These are phyloP conservation scores for Aspergillus bridgeri DNA, from an alignment of 495 filamentous ascomycete species.

Conservation along the genomic window DNA sequence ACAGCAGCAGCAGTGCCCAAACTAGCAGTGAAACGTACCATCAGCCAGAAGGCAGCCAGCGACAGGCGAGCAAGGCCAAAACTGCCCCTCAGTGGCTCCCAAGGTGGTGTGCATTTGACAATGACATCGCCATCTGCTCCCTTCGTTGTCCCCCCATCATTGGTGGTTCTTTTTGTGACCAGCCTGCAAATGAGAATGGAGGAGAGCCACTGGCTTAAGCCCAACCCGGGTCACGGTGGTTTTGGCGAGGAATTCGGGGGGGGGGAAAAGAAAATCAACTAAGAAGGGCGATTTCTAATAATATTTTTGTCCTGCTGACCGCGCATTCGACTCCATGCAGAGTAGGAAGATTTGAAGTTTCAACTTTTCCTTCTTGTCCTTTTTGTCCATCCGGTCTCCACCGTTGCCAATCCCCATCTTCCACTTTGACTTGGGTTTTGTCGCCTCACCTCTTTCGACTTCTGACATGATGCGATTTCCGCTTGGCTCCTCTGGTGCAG, in stretches of 20 bases:
- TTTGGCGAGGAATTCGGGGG: not conserved
- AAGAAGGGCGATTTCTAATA: not conserved
- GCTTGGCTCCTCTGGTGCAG: slow-evolving; percentile 14
- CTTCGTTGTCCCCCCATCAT: slow-evolving; percentile 17
- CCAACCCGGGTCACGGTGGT: not conserved
- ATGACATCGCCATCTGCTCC: not conserved
- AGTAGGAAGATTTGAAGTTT: too few species aligned
- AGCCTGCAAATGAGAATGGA: not conserved
- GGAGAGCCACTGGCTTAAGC: not conserved
- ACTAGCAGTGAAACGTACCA: slow-evolving; percentile 21
- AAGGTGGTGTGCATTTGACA: not conserved
- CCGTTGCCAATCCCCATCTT: slow-evolving; percentile 17
- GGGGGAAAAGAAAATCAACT: not conserved
- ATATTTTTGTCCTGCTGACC: not conserved
- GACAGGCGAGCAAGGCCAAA: not conserved
- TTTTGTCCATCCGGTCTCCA: slow-evolving; percentile 12
- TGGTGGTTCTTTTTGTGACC: slow-evolving; percentile 11
- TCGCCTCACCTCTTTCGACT: slow-evolving; percentile 21
- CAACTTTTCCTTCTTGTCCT: not conserved
- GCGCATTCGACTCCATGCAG: not conserved
- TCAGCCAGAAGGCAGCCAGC: slow-evolving; percentile 13
- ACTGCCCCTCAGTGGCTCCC: slow-evolving; percentile 16
- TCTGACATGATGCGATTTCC: slow-evolving; percentile 18
- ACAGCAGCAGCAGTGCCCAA: slow-evolving; percentile 30
- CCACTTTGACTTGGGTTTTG: slow-evolving; percentile 14